These are phyloP conservation scores for Corylus heterophylla DNA, from an alignment of 306 rosid species.

Conservation along the genomic window DNA sequence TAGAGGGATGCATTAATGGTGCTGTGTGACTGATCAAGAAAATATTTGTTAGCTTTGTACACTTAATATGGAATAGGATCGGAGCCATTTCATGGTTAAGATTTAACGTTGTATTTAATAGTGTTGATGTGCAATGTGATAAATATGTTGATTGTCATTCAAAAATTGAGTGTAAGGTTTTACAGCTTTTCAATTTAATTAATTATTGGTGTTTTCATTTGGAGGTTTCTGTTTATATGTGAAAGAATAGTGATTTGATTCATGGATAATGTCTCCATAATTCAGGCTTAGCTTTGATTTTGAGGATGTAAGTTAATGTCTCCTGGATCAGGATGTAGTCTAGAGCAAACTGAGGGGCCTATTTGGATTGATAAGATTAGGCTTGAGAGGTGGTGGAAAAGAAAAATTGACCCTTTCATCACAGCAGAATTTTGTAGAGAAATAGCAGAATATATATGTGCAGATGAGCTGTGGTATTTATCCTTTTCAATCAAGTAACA, in stretches of 20 bases:
- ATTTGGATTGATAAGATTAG: background rate
- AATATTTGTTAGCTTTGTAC: conserved; percentile 39
- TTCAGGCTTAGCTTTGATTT: conserved; percentile 13
- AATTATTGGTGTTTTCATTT: conserved; percentile 16
- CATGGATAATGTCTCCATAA: conserved; percentile 20
- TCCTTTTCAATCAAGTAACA: background rate
- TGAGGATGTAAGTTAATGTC: background rate
- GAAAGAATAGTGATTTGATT: background rate
- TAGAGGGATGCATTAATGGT: conserved; percentile 40
- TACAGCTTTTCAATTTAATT: conserved; percentile 31
- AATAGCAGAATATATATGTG: background rate
- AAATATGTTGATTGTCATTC: too few relatives aligned
- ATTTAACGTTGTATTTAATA: too few relatives aligned
- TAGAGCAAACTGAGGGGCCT: background rate
- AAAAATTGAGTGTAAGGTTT: conserved; percentile 45
- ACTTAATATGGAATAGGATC: conserved; percentile 4
- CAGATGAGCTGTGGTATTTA: conserved; percentile 7
- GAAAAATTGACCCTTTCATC: too few relatives aligned
- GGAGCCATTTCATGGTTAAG: too few relatives aligned
- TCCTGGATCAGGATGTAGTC: background rate
- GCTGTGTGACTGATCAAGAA: conserved; percentile 53
- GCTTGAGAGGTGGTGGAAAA: background rate
- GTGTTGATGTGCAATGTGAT: too few relatives aligned
- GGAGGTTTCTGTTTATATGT: conserved; percentile 19
- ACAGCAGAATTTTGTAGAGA: too few relatives aligned